Evolutionary conservation across 1,139 yeast species (phyloP), one percentile per base, ranked within the genome.

Genomic region (Candida pseudoviswanathii): DNA sequence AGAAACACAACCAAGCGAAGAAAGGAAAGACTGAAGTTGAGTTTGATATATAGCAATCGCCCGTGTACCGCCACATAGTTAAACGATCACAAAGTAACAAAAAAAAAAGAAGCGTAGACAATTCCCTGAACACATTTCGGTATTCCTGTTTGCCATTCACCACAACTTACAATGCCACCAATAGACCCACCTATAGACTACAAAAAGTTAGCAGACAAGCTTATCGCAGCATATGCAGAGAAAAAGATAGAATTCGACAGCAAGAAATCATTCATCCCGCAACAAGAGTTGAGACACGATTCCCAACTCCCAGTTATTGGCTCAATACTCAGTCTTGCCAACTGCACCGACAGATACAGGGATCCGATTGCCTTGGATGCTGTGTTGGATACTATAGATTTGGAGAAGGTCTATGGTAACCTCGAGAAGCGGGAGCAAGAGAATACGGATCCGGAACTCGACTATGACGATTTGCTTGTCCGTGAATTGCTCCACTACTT

Each of bases 401-500:
- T 76, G 50, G 69, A 63, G 2, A 54, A 54, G 31, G 70, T 76
- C 5, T 76, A 74, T 52, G 59, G 52, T 7, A 72, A 73, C 2
- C 77, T 71, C 0, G 80, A 74, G 24, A 50, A 53, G 37, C 54
- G 71, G 42, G 70, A 67, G 47, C 33, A 43, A 2, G 58, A 60
- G 37, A 44, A 49, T 10, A 30, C 44, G 8, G 30, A 49, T 32
- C 42, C 51, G 4, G 37, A 47, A 29, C 49, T 58, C 7, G 82
- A 82, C 8, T 82, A 85, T 58, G 85, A 86, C 48, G 98, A 92
- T 62, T 73, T 78, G 41, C 59, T 92, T 6, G 92, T 91, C 0
- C 73, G 75, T 54, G 94, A 85, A 56, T 65, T 89, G 21, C 72
- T 92, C 34, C 67, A 76, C 41, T 92, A 95, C 82, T 92, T 86